phyloP scores from a whole-genome alignment of 371 early-diverging fungal genomes.

The Lichtheimia ornata region DNA sequence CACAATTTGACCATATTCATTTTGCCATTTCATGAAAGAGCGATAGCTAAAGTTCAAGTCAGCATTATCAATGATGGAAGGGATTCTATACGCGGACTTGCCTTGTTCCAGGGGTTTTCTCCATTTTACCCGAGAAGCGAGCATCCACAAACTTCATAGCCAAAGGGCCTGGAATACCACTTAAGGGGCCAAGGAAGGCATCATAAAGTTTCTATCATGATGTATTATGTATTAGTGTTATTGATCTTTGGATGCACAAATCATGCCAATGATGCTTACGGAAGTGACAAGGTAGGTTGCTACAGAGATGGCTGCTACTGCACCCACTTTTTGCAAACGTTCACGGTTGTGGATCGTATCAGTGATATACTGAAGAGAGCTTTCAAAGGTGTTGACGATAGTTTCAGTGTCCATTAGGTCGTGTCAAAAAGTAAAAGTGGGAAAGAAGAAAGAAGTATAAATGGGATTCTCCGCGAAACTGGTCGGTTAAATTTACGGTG shows the following conservation, averaged over 20 bases:
- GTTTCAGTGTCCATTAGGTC: too few relatives aligned
- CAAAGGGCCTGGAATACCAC: conserved; percentile 33
- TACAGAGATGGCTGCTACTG: background rate
- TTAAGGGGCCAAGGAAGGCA: conserved; percentile 34
- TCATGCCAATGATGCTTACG: background rate
- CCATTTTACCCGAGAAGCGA: conserved; percentile 3
- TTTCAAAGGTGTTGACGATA: too few relatives aligned
- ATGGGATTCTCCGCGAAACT: too few relatives aligned
- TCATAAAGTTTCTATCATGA: conserved; percentile 29
- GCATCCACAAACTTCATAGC: conserved; percentile 14
- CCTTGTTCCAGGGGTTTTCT: conserved; percentile 25
- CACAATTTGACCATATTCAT: conserved; percentile 25
- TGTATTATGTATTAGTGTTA: too few relatives aligned
- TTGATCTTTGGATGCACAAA: too few relatives aligned
- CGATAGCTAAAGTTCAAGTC: conserved; percentile 5
- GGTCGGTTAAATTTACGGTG: too few relatives aligned
- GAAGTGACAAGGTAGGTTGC: conserved; percentile 4
- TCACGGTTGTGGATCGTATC: background rate
- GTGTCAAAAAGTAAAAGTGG: too few relatives aligned
- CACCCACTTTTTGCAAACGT: background rate
- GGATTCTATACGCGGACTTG: background rate
- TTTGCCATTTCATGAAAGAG: conserved; percentile 11
- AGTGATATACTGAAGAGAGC: too few relatives aligned
- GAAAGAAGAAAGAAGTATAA: too few relatives aligned
- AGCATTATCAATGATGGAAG: background rate